These are phyloP conservation scores for Viola odorata DNA, from an alignment of 345 rosid genomes.

Conservation along the genomic window DNA sequence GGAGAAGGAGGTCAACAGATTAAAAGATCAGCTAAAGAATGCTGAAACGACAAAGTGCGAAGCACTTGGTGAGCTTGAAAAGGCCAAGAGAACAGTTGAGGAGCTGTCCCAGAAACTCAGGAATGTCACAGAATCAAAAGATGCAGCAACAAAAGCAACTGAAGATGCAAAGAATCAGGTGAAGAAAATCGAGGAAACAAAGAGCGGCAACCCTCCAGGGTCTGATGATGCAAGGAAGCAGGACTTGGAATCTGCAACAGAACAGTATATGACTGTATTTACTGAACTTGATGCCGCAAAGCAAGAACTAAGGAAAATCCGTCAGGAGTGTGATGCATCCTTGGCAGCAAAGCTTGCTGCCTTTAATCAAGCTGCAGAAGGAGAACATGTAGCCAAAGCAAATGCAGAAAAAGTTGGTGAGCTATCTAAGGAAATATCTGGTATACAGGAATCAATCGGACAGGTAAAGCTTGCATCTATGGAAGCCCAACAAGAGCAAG, in stretches of 20 bases:
- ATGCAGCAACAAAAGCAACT: conserved; percentile 49
- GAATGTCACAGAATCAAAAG: conserved; percentile 52
- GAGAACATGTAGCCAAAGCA: conserved; percentile 48
- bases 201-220: conserved; percentile 29
- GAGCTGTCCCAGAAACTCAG: conserved; percentile 59
- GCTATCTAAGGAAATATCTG: conserved; percentile 68
- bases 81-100: conserved; percentile 58
- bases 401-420: conserved; percentile 66
- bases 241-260: conserved; percentile 53
- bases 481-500: conserved; percentile 61
- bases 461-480: conserved; percentile 76
- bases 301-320: conserved; percentile 67
- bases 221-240: conserved; percentile 39
- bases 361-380: conserved; percentile 49
- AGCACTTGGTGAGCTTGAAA: conserved; percentile 74
- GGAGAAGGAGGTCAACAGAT: conserved; percentile 66
- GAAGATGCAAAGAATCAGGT: conserved; percentile 60
- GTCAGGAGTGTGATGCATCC: conserved; percentile 55
- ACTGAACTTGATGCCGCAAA: conserved; percentile 69
- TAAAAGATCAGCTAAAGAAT: conserved; percentile 66
- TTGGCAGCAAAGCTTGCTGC: conserved; percentile 56
- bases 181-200: conserved; percentile 49
- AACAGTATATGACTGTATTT: conserved; percentile 46
- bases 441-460: conserved; percentile 65
- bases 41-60: conserved; percentile 67